Evolutionary conservation across 2,329 filamentous ascomycete genomes (phyloP), one percentile per base, ranked within the genome.

Genomic region (Shiraia sp.): DNA sequence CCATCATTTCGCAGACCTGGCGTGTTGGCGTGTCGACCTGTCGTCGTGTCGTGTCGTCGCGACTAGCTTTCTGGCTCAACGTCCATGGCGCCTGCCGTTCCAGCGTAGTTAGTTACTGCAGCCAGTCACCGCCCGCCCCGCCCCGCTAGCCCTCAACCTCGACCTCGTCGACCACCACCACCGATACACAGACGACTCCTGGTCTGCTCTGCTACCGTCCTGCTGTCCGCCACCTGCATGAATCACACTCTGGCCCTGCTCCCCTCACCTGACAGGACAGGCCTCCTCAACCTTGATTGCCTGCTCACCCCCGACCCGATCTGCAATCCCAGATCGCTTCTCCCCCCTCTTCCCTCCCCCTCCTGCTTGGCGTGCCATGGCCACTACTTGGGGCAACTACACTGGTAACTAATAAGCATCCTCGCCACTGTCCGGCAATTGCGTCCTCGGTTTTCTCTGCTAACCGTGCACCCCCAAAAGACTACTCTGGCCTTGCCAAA

Each of bases 401-500:
- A 49, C 47, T 38, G 51, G 61, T 60, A 50, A 32, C 45, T 51
- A 35, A 30, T 36, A 39, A 38, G 36, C 41, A 53, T 45, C 47
- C 28, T 52, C 41, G 45, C 31, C 32, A 31, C 46, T 36, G 40
- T 47, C 41, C 57, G 49, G 51, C 51, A 59, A 42, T 51, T 55
- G 42, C 45, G 41, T 41, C 37, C 41, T 19, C 17, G 24, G 19
- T 19, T 27, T 13, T 15, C 28, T 35, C 12, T 32, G 45, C 56
- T 59, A 45, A 57, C 51, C 44, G 32, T 43, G 36, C 44, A 42
- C 39, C 23, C 47, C n/a, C n/a, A n/a, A n/a, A n/a, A 70, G 67
- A 64, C 50, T 72, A 72, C 47, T 65, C 64, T 42, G 68, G 68
- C 32, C 44, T 61, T 29, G 59, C 67, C 46, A 66, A 65, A 49